These are phyloP conservation scores for Monosporascus sp. DNA, from an alignment of 2,329 filamentous ascomycete species.

Conservation along the genomic window DNA sequence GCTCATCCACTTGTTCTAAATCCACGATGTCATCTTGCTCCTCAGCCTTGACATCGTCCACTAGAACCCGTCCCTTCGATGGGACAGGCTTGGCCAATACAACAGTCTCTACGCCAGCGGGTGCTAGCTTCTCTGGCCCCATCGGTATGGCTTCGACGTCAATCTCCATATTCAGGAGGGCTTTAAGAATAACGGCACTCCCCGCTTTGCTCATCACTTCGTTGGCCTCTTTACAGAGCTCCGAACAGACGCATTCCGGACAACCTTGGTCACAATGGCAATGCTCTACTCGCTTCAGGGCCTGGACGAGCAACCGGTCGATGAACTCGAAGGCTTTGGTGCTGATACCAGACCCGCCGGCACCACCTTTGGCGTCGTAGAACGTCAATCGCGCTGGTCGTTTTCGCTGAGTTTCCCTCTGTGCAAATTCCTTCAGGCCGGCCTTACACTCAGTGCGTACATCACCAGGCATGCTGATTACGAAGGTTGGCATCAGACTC, in stretches of 20 bases:
- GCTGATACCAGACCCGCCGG: conserved; percentile 76
- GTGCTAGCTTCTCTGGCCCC: conserved; percentile 68
- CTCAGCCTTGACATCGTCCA: conserved; percentile 18
- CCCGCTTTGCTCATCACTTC: conserved; percentile 93
- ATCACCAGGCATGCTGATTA: conserved; percentile 84
- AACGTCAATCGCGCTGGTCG: conserved; percentile 85
- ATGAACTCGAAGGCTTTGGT: conserved; percentile 93
- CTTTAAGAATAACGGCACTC: conserved; percentile 72
- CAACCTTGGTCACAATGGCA: conserved; percentile 79
- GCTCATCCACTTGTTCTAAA: conserved; percentile 1
- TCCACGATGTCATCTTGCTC: conserved; percentile 10
- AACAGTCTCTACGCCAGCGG: conserved; percentile 76
- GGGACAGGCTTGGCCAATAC: conserved; percentile 65
- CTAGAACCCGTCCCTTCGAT: conserved; percentile 20
- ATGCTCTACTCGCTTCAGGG: conserved; percentile 66
- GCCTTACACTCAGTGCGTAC: conserved; percentile 93
- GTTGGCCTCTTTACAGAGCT: conserved; percentile 79
- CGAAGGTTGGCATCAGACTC: conserved; percentile 81
- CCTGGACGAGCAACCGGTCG: conserved; percentile 70
- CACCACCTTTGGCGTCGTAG: conserved; percentile 89
- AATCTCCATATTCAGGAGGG: conserved; percentile 68
- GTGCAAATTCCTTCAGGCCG: conserved; percentile 79
- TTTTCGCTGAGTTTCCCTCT: conserved; percentile 64
- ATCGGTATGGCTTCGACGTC: conserved; percentile 81
- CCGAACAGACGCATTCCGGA: conserved; percentile 82